Base-by-base conservation (phyloP, 495 filamentous ascomycete genomes). In the Tuber indicum region DNA sequence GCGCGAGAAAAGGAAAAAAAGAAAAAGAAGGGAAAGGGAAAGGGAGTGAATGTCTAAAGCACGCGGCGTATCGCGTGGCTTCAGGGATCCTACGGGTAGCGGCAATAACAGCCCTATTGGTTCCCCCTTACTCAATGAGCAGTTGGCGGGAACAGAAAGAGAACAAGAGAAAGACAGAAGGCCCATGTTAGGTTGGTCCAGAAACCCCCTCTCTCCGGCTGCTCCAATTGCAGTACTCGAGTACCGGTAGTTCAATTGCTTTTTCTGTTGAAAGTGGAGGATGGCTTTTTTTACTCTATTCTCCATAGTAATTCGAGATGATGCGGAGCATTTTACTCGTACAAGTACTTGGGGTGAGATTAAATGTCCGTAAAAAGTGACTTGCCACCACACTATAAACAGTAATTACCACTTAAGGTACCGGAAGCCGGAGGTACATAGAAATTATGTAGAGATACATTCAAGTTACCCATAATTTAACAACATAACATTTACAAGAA, bases 31-130 rank as follows among this genome's bases (percentile, higher is more conserved):
- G 69, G 70, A 6, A 71, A 79, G 71, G 71, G 44, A 62, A 77
- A 62, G 42, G 71, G 72, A 49, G 71, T 62, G 74, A 73, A 71
- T 44, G 39, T 46, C 70, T 47, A 58, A 47, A 44, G 73, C 72
- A 75, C 69, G 76, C 70, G 77, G 72, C 70, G 73, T 74, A 76
- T 80, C 78, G 78, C 78, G 78, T 80, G 77, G 78, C 49, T 26
- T 62, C 78, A 80, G 71, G 78, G 78, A 80, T 80, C 23, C 80
- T 71, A 74, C 77, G 78, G 78, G 77, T 79, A 76, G 78, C 78
- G 78, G 77, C 78, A 80, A 80, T 43, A 80, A 45, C 74, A 80
- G 73, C 77, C 77, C 74, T 75, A 79, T 80, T 80, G 71, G 77
- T 43, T 80, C 58, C 58, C 58, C 26, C n/a, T 32, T 16, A 66